Percentiles rank a stretch among this genome's conserved stretches.
These are phyloP conservation scores for Arachis hypogaea DNA, from an alignment of 306 rosid genomes.

Conservation along the genomic window DNA sequence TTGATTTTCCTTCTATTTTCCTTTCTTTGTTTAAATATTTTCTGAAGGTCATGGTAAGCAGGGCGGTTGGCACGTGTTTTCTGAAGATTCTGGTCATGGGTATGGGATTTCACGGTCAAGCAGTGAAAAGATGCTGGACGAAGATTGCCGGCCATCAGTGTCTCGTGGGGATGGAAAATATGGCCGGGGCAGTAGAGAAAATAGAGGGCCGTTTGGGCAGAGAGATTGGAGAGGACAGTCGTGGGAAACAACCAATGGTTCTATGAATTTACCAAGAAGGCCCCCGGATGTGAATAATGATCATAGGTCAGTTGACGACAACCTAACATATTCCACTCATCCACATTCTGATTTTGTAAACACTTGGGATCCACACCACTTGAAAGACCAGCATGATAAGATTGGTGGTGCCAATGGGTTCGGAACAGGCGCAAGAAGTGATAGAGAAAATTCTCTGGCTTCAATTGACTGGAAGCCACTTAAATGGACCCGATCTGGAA, in stretches of 20 bases:
- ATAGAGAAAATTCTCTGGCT: slow-evolving; percentile 62
- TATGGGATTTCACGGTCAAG: slow-evolving; percentile 68
- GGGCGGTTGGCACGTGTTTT: slow-evolving; percentile 85
- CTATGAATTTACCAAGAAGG: slow-evolving; percentile 58
- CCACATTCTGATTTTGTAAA: slow-evolving; percentile 63
- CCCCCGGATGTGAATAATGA: slow-evolving; percentile 56
- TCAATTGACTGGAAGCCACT: slow-evolving; percentile 85
- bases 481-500: slow-evolving; percentile 92
- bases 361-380: slow-evolving; percentile 70
- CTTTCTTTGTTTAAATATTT: slow-evolving; percentile 46
- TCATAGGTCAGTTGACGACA: slow-evolving; percentile 64
- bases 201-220: slow-evolving; percentile 65
- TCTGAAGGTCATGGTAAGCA: slow-evolving; percentile 96
- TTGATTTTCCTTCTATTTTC: slow-evolving; percentile 44
- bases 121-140: slow-evolving; percentile 72
- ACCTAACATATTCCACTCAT: slow-evolving; percentile 54
- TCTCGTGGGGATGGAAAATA: slow-evolving; percentile 79
- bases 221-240: slow-evolving; percentile 77
- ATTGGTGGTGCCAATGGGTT: slow-evolving; percentile 59
- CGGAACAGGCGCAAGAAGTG: slow-evolving; percentile 63
- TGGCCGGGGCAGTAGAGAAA: slow-evolving; percentile 70
- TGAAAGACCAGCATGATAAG: slow-evolving; percentile 79
- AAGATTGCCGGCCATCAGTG: slow-evolving; percentile 60
- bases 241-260: slow-evolving; percentile 62
- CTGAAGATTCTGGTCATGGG: slow-evolving; percentile 87